Percentiles rank a stretch among this genome's conserved stretches.
These are phyloP conservation scores for Hemisphaericaspora nanyangensis DNA, from an alignment of 805 yeast species.

Conservation along the genomic window DNA sequence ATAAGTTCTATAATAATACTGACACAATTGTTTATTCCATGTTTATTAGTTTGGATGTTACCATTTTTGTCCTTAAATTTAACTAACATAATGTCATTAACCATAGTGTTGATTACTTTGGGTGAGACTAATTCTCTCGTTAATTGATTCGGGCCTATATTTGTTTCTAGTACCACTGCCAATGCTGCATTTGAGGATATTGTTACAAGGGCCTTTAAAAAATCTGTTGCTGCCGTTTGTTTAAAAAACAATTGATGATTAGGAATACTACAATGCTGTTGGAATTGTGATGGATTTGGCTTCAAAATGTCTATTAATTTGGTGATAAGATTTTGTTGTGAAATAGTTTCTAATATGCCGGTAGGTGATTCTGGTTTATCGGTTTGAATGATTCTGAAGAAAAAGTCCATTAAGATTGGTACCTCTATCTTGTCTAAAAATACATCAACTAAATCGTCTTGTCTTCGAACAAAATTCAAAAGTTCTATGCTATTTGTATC, in stretches of 20 bases:
- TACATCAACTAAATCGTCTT: constrained; percentile 68
- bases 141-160: constrained; percentile 93
- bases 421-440: constrained; percentile 85
- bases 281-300: constrained; percentile 60
- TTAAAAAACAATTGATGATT: constrained; percentile 39
- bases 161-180: constrained; percentile 81
- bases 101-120: constrained; percentile 60
- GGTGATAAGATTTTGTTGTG: constrained; percentile 70
- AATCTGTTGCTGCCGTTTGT: constrained; percentile 94
- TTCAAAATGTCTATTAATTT: constrained; percentile 66
- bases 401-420: constrained; percentile 91
- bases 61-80: constrained; percentile 13
- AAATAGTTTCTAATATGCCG: constrained; percentile 75
- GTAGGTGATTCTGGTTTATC: constrained; percentile 89
- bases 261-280: constrained; percentile 16
- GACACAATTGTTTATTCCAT: constrained; percentile 90
- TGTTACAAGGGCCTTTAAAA: constrained; percentile 87
- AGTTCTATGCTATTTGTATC: constrained; percentile 58
- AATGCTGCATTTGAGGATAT: constrained; percentile 75
- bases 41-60: constrained; percentile 50
- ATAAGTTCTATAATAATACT: constrained; percentile 92
- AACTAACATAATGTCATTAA: constrained; percentile 64
- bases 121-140: constrained; percentile 87
- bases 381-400: constrained; percentile 83
- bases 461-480: constrained; percentile 64